Base-by-base conservation (phyloP, 202 grass and related monocot genomes). In the Eragrostis tef region DNA sequence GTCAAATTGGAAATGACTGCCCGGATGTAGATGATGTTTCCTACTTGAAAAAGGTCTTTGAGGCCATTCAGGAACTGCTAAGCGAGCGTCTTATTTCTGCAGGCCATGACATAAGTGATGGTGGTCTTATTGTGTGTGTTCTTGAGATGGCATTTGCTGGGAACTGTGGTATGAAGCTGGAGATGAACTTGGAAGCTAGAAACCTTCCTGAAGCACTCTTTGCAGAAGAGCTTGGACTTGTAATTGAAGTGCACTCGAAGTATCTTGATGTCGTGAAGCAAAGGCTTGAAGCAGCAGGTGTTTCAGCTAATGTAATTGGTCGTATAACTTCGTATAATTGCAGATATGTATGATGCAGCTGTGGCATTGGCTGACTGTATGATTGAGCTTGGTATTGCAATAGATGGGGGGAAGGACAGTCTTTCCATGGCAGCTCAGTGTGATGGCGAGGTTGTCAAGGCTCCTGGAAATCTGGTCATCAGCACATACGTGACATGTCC, bases 61-160 rank as follows among this genome's bases (percentile, higher is more conserved):
- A 94, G 52, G 67, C 69, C 50, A 70, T 94, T 91, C 94, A 98
- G 69, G 88, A 88, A 67, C 80, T 98, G 71, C 83, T 97, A 26
- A 79, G 86, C 75, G 71, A 92, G 59, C 59, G 71, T 5, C 74
- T 98, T 75, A 98, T 98, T 73, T 98, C 92, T 76, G 86, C 88
- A 1, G 94, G 88, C 17, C 94, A 98, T 87, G 94, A 98, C 62
- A 90, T 91, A 67, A 98, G 94, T 45, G 90, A 94, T 85, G 94
- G 92, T 46, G 94, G 94, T 14, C 69, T 98, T 79, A 87, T 94
- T 80, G 88, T 98, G 67, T 78, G 88, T 78, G 71, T 88, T 74
- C 81, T 98, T 76, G 92, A 98, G 80, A 98, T 98, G 94, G 82
- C 92, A 75, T 98, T 98, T 86, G 90, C 91, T 67, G 90, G 94